Evolutionary conservation across 192 early-diverging fungal species (phyloP), one percentile per base, ranked within the genome.

Genomic region (Umbelopsis vinacea): DNA sequence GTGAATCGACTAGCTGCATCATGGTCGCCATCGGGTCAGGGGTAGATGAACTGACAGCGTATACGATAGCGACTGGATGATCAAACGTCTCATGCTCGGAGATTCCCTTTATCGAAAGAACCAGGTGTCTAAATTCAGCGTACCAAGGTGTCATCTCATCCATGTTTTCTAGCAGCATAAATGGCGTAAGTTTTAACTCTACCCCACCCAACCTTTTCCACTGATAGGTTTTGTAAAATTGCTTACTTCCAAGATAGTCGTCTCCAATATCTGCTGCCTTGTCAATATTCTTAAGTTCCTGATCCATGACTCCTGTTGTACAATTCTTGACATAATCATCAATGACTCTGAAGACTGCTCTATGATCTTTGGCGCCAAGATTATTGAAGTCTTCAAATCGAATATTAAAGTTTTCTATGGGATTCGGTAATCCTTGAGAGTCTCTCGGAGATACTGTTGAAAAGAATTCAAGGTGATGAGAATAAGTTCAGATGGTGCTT

Each of bases 31-130:
- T 82, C 0, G 95, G 94, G 75, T 97, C 93, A 0, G 87, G 80
- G 46, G 93, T 88, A 2, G 88, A 77, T 3, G 93, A 92, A 0
- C 84, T 84, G 43, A 86, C 78, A 37, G 81, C 85, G 60, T 87
- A 83, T 85, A 96, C 19, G 79, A 92, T 78, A 75, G 94, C 95
- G 6, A 97, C 91, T 2, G 97, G 97, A 79, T 98, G 96, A 52
- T 95, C 91, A 74, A 99, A 97, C 6, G 94, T 90, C 76, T 97
- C 95, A 71, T 98, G 95, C 72, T 98, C 96, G 0, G 93, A 89
- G 11, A 88, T 81, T 15, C 89, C 92, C 73, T 85, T 84, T 33
- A 84, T 81, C 69, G 79, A 81, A 21, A 90, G 86, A 33, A 93
- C 74, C 15, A 83, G 72, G 45, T 89, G 75, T 22, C 93, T 83